Conservation (phyloP, 768 basidiomycete genomes). For the Mycena floridula region DNA sequence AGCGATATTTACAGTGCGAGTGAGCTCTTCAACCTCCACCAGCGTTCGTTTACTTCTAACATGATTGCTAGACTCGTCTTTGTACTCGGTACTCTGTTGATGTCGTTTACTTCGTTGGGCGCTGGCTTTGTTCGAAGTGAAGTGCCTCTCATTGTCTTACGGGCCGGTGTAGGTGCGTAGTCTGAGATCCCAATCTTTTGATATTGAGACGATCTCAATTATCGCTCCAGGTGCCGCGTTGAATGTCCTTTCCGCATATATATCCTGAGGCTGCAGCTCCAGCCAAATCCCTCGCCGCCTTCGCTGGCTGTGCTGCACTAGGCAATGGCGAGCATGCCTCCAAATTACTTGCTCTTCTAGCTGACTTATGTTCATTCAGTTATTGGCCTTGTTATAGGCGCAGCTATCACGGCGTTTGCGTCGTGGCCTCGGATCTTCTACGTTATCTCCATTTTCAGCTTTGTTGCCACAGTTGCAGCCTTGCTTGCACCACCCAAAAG, state of each 20-base stretch:
- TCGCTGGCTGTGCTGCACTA: constrained; percentile 38
- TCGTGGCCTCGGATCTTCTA: constrained; percentile 43
- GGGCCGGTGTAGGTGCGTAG: constrained; percentile 29
- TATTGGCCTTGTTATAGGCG: constrained; percentile 31
- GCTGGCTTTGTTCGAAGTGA: constrained; percentile 40
- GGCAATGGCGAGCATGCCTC: constrained; percentile 30
- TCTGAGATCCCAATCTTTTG: background rate
- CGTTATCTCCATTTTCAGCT: constrained; percentile 28
- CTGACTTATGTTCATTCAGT: constrained; percentile 10
- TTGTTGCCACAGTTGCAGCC: constrained; percentile 20
- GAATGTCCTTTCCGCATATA: constrained; percentile 36
- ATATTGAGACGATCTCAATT: constrained; percentile 6
- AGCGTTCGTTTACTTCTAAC: no score
- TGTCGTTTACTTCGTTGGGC: constrained; percentile 38
- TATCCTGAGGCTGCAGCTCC: constrained; percentile 37
- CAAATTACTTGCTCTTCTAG: background rate
- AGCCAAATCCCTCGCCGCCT: constrained; percentile 34
- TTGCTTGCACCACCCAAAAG: constrained; percentile 24
- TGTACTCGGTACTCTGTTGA: constrained; percentile 27
- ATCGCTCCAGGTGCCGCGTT: constrained; percentile 37
- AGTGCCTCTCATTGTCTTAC: constrained; percentile 41
- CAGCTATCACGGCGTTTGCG: constrained; percentile 25
- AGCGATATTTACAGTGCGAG: constrained; percentile 36
- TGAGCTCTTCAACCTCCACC: no score
- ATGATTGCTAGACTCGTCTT: no score